Conservation (phyloP, 106 monocot genomes). For the Amphibolis antarctica region DNA sequence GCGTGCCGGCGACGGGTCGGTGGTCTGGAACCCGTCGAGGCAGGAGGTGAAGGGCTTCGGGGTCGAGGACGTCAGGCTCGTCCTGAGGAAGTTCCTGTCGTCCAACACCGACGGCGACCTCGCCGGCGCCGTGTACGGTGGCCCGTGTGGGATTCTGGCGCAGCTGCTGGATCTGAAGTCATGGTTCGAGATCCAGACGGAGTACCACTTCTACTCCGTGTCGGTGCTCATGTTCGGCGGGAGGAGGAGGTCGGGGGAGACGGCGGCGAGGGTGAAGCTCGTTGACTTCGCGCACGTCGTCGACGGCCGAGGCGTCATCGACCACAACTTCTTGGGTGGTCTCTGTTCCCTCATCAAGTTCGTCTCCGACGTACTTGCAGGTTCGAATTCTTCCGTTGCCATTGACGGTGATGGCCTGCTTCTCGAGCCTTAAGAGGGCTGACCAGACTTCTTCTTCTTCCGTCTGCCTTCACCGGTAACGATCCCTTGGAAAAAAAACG, state of each 20-base stretch:
- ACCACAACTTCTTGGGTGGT: constrained; percentile 80
- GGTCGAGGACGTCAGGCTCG: constrained; percentile 9
- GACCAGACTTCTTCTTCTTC: no score
- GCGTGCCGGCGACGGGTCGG: background rate
- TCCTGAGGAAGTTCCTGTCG: constrained; percentile 14
- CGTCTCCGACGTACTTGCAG: constrained; percentile 31
- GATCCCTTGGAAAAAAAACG: no score
- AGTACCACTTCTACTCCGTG: constrained; percentile 64
- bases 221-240: constrained; percentile 48
- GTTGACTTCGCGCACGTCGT: constrained; percentile 77
- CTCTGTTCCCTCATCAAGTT: constrained; percentile 77
- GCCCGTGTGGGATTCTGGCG: constrained; percentile 36
- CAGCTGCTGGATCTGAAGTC: constrained; percentile 60
- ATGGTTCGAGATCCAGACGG: constrained; percentile 84
- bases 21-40: constrained; percentile 14
- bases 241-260: constrained; percentile 19
- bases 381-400: background rate
- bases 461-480: no score
- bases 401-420: no score
- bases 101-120: constrained; percentile 8
- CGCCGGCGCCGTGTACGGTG: constrained; percentile 34
- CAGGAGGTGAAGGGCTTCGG: constrained; percentile 10
- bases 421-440: no score
- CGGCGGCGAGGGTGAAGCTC: constrained; percentile 35
- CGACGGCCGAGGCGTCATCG: constrained; percentile 61